These are phyloP conservation scores for Globisporangium cederbergense DNA, from an alignment of 352 stramenopile genomes.

Conservation along the genomic window DNA sequence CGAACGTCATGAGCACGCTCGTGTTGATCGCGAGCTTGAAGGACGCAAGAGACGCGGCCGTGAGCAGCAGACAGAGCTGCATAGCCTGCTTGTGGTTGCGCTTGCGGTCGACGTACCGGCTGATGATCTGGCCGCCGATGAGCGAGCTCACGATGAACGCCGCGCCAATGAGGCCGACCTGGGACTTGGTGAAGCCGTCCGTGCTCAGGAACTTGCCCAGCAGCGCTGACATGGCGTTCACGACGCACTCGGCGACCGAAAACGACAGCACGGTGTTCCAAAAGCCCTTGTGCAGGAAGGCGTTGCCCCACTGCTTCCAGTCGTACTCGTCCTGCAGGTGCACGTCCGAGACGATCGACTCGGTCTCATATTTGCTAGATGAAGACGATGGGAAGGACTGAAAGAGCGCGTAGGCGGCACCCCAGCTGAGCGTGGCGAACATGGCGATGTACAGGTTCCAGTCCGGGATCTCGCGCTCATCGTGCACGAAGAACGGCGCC, in stretches of 20 bases:
- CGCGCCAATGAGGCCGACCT: constrained; percentile 65
- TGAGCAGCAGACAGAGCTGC: constrained; percentile 52
- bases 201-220: constrained; percentile 64
- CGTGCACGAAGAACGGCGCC: constrained; percentile 45
- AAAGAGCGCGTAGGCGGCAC: constrained; percentile 29
- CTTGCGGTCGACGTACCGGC: constrained; percentile 55
- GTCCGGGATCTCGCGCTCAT: constrained; percentile 23
- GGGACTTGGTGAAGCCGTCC: constrained; percentile 55
- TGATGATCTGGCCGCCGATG: constrained; percentile 65
- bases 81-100: constrained; percentile 57
- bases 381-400: constrained; percentile 38
- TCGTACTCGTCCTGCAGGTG: constrained; percentile 69
- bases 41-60: constrained; percentile 29
- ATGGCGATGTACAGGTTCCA: constrained; percentile 51
- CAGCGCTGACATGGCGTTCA: constrained; percentile 72
- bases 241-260: constrained; percentile 59
- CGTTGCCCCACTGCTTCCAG: constrained; percentile 62
- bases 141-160: constrained; percentile 71
- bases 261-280: constrained; percentile 60
- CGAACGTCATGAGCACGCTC: constrained; percentile 37
- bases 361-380: constrained; percentile 18
- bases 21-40: constrained; percentile 47
- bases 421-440: constrained; percentile 20
- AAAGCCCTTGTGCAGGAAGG: constrained; percentile 63
- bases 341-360: constrained; percentile 50